phyloP scores from a whole-genome alignment of 1,139 yeast species.

The Eremothecium cymbalariae region DNA sequence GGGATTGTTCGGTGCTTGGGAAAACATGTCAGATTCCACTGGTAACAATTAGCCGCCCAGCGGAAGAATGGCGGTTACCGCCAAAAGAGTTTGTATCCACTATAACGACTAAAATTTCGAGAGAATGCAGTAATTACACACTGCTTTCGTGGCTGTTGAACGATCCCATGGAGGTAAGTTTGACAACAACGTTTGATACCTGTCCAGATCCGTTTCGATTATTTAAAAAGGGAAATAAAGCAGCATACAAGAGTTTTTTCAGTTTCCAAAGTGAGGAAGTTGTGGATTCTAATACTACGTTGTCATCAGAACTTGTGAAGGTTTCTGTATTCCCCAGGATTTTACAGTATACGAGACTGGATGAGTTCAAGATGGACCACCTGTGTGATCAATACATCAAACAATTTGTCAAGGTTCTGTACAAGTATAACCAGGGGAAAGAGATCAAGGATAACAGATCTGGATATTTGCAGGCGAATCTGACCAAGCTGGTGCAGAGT shows the following conservation, averaged over 20 bases:
- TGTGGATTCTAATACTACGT: constrained; percentile 1
- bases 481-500: constrained; percentile 9
- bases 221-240: constrained; percentile 5
- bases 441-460: constrained; percentile 4
- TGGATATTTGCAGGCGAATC: constrained; percentile 10
- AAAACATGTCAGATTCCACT: constrained; percentile 4
- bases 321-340: constrained; percentile 11
- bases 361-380: constrained; percentile 11
- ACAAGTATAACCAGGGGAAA: constrained; percentile 7
- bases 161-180: constrained; percentile 4
- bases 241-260: background rate
- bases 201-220: constrained; percentile 10
- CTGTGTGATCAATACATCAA: constrained; percentile 8
- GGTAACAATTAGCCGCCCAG: constrained; percentile 6
- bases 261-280: background rate
- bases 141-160: constrained; percentile 12
- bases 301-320: constrained; percentile 3
- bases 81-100: constrained; percentile 9
- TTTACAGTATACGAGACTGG: constrained; percentile 10
- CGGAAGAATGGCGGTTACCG: constrained; percentile 6
- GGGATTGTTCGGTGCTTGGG: background rate
- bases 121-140: constrained; percentile 8
- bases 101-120: constrained; percentile 6
- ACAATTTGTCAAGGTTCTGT: constrained; percentile 10
- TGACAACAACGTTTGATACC: constrained; percentile 6